Evolutionary conservation across 768 basidiomycete genomes (phyloP), one percentile per base, ranked within the genome.

Genomic region (Hygrocybe coccinea): DNA sequence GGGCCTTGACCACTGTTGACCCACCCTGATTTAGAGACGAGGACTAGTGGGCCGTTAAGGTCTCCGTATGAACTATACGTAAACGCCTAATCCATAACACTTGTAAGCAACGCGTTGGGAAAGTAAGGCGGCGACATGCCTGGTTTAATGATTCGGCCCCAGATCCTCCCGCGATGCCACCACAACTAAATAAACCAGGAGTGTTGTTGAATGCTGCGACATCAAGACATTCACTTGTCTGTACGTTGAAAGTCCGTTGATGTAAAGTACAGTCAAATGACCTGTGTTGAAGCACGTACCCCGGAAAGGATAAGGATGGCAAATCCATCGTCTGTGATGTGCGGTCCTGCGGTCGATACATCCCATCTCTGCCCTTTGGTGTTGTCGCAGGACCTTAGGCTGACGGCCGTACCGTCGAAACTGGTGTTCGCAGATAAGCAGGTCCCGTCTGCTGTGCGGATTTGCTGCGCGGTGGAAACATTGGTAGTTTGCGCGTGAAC

Each of bases 271-370:
- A n/a, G n/a, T n/a, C n/a, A 14, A 29, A 34, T n/a, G 6, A 34
- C 15, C 15, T 15, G 15, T 14, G 29, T 3, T 48, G 21, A 48
- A 21, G 14, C 6, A 34, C 49, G 14, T 50, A 50, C 49, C 19
- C 49, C 49, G 15, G 49, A 50, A 15, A 50, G 49, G 9, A 50
- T 37, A 22, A 50, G 33, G 33, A 50, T 34, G n/a, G 49, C 49
- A 34, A 50, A 50, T 17, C 49, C 49, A 21, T 17, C 11, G 25
- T 50, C n/a, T 5, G 17, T 12, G 2, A 50, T 50, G 29, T 50
- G 49, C 12, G 33, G 49, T 4, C 49, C 49, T 22, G 8, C 29
- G 4, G 36, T 37, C 12, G 36, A 34, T 6, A 34, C 25, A 22
- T 50, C 49, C 49, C 49, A 50, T 17, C 14, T 15, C 21, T 50